Conservation (phyloP, 2,329 filamentous ascomycete genomes). For the Fusarium ramigenum region DNA sequence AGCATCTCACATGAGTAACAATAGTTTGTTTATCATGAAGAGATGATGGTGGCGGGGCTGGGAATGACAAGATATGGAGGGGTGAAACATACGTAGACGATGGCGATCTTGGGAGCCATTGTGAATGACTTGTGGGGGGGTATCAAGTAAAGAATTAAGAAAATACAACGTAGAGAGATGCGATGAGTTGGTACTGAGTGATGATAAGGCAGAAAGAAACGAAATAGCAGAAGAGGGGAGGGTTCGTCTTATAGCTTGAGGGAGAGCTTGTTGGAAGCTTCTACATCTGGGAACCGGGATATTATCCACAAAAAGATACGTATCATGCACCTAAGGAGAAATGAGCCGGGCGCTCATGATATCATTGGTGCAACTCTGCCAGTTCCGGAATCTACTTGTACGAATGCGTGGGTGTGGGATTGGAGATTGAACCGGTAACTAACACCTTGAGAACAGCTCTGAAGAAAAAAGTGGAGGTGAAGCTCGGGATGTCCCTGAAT, state of each 20-base stretch:
- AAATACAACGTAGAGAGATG: background rate
- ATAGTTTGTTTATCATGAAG: background rate
- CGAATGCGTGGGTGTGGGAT: constrained; percentile 5
- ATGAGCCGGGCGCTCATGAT: constrained; percentile 7
- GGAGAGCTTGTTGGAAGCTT: constrained; percentile 19
- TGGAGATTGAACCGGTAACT: background rate
- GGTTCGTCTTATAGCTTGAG: constrained; percentile 41
- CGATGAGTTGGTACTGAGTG: background rate
- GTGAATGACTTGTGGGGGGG: constrained; percentile 45
- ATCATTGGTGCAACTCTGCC: constrained; percentile 30
- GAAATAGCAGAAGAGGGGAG: constrained; percentile 17
- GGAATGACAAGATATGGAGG: constrained; percentile 3
- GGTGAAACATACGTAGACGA: constrained; percentile 77
- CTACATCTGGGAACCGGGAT: constrained; percentile 4
- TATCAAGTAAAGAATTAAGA: constrained; percentile 19
- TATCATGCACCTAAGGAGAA: constrained; percentile 6
- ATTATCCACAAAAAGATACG: constrained; percentile 15
- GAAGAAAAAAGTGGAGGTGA: constrained; percentile 10
- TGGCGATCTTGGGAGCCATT: constrained; percentile 93
- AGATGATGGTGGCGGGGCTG: background rate
- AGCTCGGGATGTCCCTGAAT: constrained; percentile 10
- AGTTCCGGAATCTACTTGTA: constrained; percentile 12
- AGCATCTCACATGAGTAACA: background rate
- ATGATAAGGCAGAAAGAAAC: background rate
- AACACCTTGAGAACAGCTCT: background rate